Evolutionary conservation across 2,329 filamentous ascomycete species (phyloP), one percentile per base, ranked within the genome.

Genomic region (Penicillium rolfsii): DNA sequence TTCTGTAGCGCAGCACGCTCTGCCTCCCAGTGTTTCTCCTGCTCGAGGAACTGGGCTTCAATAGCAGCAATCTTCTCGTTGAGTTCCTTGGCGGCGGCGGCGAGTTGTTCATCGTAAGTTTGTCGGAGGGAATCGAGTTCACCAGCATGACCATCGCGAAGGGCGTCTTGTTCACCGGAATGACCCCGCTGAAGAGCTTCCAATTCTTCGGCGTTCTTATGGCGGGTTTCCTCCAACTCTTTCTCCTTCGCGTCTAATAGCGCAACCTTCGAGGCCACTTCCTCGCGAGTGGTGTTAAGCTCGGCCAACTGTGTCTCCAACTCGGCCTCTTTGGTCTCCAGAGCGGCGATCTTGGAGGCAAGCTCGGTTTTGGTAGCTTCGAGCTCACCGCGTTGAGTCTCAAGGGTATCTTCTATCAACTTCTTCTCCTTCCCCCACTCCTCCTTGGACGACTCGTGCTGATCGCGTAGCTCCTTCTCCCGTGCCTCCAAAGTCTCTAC

Each of bases 381-480:
- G 24, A 78, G 71, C 38, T 79, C 71, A 12, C 70, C 67, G 57
- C 77, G 73, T 49, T 81, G 67, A 2, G 65, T 61, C 24, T 72
- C 66, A 22, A 79, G 75, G 5, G 75, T 71, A 30, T 74, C 71
- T 46, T 77, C 70, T 55, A 81, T 70, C 24, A 74, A 65, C n/a
- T 75, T 67, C 55, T 77, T 79, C 52, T 75, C 73, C 40, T 70
- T 69, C 56, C 75, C 77, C 71, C 69, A 79, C 49, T 72, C 74
- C 16, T 66, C 65, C 55, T 72, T 74, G 58, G 74, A 70, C 22
- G 70, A 61, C 46, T 74, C 74, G 36, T 74, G 74, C 60, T 78
- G 71, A 16, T 77, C 74, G 5, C 76, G 73, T 58, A 84, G 75
- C 62, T 82, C 78, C 59, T 79, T 76, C 62, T 80, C 76, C 30